Percentiles rank a stretch among this genome's conserved stretches.
Evolutionary conservation across 2,329 filamentous ascomycete genomes (phyloP).

Genomic region (Sporothrix pseudoabietina): DNA sequence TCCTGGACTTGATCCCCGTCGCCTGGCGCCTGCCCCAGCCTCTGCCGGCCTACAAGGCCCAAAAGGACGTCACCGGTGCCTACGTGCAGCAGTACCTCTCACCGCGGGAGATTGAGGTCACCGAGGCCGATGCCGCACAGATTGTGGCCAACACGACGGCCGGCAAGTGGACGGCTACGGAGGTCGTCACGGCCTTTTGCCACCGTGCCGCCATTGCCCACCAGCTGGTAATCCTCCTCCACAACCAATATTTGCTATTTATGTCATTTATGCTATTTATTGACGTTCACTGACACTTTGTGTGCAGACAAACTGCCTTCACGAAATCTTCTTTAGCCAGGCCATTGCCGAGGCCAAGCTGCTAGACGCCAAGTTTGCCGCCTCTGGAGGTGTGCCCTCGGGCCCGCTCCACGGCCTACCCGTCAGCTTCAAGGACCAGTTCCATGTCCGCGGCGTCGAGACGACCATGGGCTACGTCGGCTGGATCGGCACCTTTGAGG

Average conservation of each 20-base stretch:
- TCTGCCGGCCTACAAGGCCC: constrained; percentile 15
- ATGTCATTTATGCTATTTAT: no score
- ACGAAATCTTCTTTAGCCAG: constrained; percentile 45
- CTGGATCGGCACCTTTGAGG: constrained; percentile 29
- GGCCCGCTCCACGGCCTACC: constrained; percentile 51
- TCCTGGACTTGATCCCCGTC: constrained; percentile 27
- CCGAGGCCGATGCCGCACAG: constrained; percentile 16
- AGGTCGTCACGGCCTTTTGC: constrained; percentile 31
- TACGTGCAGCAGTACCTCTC: constrained; percentile 28
- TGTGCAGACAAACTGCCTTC: constrained; percentile 49
- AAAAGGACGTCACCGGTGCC: constrained; percentile 29
- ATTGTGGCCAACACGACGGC: constrained; percentile 26
- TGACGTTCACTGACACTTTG: not conserved
- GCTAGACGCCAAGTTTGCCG: constrained; percentile 42
- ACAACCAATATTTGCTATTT: no score
- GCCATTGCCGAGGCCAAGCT: constrained; percentile 41
- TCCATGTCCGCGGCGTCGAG: constrained; percentile 49
- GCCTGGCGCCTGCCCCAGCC: constrained; percentile 26
- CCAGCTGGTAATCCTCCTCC: constrained; percentile 27
- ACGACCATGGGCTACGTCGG: constrained; percentile 38
- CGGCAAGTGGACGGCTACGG: constrained; percentile 25
- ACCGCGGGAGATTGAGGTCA: constrained; percentile 27
- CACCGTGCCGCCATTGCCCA: constrained; percentile 32
- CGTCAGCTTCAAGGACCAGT: constrained; percentile 52
- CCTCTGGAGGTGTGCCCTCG: constrained; percentile 39